phyloP scores from a whole-genome alignment of 2,329 filamentous ascomycete species.

The Diaporthe longicolla region DNA sequence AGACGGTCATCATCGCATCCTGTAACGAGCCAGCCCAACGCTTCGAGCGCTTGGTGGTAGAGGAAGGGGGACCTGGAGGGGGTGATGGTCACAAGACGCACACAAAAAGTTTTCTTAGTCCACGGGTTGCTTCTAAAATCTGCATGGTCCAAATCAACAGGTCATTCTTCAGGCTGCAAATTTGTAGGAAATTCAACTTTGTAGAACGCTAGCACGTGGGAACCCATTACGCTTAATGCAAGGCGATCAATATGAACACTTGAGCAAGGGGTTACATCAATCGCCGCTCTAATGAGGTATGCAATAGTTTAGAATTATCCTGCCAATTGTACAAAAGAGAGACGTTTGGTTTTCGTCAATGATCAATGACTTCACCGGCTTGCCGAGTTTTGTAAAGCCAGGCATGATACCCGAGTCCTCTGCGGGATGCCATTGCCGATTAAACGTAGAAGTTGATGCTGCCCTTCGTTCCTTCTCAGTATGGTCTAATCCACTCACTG shows the following conservation, averaged over 20 bases:
- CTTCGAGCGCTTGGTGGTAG: neutral
- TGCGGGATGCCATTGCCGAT: neutral
- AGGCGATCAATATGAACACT: no score
- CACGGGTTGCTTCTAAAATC: no score
- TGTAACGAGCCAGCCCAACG: neutral
- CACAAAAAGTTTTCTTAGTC: no score
- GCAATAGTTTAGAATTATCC: neutral
- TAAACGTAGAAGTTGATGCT: neutral
- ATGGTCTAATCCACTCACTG: neutral
- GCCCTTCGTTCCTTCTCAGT: neutral
- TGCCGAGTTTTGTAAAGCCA: neutral
- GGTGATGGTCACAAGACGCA: no score
- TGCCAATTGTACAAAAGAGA: neutral
- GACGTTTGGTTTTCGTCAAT: neutral
- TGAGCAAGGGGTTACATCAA: neutral
- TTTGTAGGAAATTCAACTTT: no score
- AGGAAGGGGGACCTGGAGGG: neutral
- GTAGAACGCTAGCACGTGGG: no score
- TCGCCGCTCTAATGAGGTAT: neutral
- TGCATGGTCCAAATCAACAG: no score
- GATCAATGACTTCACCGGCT: neutral
- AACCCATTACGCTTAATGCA: no score
- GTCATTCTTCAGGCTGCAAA: no score
- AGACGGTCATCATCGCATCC: neutral
- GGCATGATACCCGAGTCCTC: neutral